Base-by-base conservation (phyloP, 495 filamentous ascomycete species). In the Annulohypoxylon moriforme region DNA sequence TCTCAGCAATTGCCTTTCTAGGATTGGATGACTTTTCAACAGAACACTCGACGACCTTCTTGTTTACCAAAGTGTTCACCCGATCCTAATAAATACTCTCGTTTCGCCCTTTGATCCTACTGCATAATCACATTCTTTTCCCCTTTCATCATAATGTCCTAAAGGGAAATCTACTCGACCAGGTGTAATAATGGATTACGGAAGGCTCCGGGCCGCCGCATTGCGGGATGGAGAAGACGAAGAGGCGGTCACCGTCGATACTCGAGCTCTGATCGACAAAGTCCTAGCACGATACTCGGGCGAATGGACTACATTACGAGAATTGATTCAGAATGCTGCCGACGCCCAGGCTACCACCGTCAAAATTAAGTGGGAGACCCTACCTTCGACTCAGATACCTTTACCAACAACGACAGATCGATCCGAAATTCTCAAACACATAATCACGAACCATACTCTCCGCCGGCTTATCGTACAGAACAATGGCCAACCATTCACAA, bases 191-290 rank as follows among this genome's bases (percentile, higher is more conserved):
- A 86, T 94, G 76, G 93, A 97, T 79, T 96, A 92, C 76, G 90
- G 90, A 75, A 89, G 90, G 69, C 85, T 99, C 50, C 90, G 92
- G 68, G 93, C 94, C 59, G 92, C 92, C 76, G 94, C 96, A 14
- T 86, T 99, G 85, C 89, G 87, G 46, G 90, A 93, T 46, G 91
- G 93, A 29, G 90, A 92, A 53, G 93, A 96, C 65, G 96, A 98
- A 75, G 94, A 97, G 77, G 96, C 96, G n/a, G 96, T 99, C 36
- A 99, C 96, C 0, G 96, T 98, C 61, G 97, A 99, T 76, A 99
- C 96, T 24, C 85, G 96, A 73, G 96, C 94, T 29, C 83, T 99
- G 72, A 98, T 99, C 67, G 97, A 98, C 79, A 99, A 99, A 81
- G 94, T 98, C 1, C 86, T 99, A 42, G 95, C 96, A 16, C 84